Base-by-base conservation (phyloP, 2,329 filamentous ascomycete genomes). In the Botrytis galanthina region DNA sequence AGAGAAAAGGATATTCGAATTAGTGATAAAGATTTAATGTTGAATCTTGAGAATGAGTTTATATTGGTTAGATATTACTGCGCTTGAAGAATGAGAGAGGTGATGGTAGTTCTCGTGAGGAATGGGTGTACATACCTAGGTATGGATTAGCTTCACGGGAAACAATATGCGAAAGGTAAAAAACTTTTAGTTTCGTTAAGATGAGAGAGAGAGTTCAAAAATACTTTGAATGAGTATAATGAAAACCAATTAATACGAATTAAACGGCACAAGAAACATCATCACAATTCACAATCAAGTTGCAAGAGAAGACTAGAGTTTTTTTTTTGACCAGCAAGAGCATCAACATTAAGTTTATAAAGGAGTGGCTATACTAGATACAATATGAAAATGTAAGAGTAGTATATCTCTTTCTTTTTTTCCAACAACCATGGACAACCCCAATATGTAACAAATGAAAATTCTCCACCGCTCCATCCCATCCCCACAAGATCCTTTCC, bases 281-380 rank as follows among this genome's bases (percentile, higher is more conserved):
- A 62, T 62, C 60, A 67, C 16, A 67, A 37, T 35, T 54, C 64
- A 54, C 64, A 54, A 42, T 39, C 64, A 68, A 42, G 29, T 14
- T 22, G 32, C 46, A 54, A 16, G 6, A 20, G 18, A 42, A 68
- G 66, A 68, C 46, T 22, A 26, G 14, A 44, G 12, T 1, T n/a
- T 42, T 57, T 29, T 68, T 68, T 54, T 68, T 68, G 66, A 68
- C 66, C 66, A 68, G 66, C 66, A 68, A 68, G 66, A 68, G 66
- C 66, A 68, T 57, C 66, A 57, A 57, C 48, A 57, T 68, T 54
- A 42, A 42, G 48, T 57, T 9, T 57, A 29, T 68, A 39, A 68
- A 68, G 46, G 66, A 68, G 66, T 54, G 66, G 35, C 48, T 68
- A 68, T 68, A 68, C 66, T 68, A 68, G 35, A 57, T 22, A 57